Base-by-base conservation (phyloP, 768 basidiomycete species). In the Auricularia cornea region DNA sequence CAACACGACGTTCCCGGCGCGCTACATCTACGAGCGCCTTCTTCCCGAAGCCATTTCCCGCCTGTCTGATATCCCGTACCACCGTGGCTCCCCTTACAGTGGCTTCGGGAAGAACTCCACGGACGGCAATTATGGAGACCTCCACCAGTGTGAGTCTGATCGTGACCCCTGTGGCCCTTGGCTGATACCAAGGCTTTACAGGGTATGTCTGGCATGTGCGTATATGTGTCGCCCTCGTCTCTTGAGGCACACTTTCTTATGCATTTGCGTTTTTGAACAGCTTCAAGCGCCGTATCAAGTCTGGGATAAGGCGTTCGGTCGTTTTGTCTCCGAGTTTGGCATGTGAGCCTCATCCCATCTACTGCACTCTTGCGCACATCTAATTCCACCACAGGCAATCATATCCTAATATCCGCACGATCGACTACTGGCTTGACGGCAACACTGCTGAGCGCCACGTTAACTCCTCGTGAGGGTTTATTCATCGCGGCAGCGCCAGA, bases 151-250 rank as follows among this genome's bases (percentile, higher is more conserved):
- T 90, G 72, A 68, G 78, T 69, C 26, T 59, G 69, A 32, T 59
- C 61, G 3, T 41, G 20, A 41, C n/a, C 16, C 16, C 35, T 38
- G 35, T 2, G 35, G 16, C 16, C 16, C 2, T 38, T 10, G 10
- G 10, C 35, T 33, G 32, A 32, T 23, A 12, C 44, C 35, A 38
- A 38, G 16, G 41, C 56, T 59, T 59, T 48, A 35, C 67, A 88
- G 87, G 88, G 90, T 92, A 94, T 72, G 92, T 96, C 18, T 96
- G 94, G 94, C 94, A 96, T 70, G 94, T 77, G 26, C 68, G 67
- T 40, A 33, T 28, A 6, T 38, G 3, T 8, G 35, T 1, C 8
- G 16, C 35, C 2, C 35, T 10, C 16, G 35, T 14, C 8, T 8
- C 35, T 14, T 1, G 10, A 38, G 35, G 16, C 16, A 38, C 35